A percentile compares a stretch with the other conserved stretches of the same genome.
phyloP scores from a whole-genome alignment of 768 basidiomycete species.

The Tricholoma sp. region DNA sequence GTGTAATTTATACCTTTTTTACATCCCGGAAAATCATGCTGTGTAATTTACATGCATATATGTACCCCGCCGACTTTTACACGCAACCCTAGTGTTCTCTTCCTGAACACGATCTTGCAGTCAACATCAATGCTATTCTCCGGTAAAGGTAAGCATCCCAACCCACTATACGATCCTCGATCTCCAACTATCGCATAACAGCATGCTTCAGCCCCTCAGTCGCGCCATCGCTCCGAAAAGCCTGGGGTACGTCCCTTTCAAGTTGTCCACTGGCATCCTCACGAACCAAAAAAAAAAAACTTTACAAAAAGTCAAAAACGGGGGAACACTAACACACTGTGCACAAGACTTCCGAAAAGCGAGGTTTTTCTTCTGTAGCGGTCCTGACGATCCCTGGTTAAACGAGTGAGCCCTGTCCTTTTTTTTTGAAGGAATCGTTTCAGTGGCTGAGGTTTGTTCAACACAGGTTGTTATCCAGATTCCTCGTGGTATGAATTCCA shows the following conservation, averaged over 20 bases:
- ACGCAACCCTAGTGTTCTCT: too few relatives aligned
- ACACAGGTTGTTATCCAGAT: constrained; percentile 22
- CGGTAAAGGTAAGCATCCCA: too few relatives aligned
- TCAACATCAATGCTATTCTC: too few relatives aligned
- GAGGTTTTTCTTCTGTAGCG: constrained; percentile 33
- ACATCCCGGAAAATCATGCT: too few relatives aligned
- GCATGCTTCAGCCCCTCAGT: constrained; percentile 38
- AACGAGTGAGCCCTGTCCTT: constrained; percentile 22
- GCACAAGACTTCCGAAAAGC: constrained; percentile 28
- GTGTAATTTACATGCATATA: too few relatives aligned
- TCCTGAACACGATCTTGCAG: too few relatives aligned
- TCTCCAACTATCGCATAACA: too few relatives aligned
- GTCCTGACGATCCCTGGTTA: constrained; percentile 30
- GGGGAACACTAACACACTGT: constrained; percentile 30
- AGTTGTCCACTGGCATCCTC: background rate
- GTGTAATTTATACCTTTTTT: too few relatives aligned
- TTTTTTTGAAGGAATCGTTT: too few relatives aligned
- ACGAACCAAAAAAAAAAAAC: background rate
- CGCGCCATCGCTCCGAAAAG: constrained; percentile 17
- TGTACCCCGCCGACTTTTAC: too few relatives aligned
- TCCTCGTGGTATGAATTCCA: constrained; percentile 21
- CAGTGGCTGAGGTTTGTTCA: background rate
- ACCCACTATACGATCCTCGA: too few relatives aligned
- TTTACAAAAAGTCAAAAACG: constrained; percentile 23
- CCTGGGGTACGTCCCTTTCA: constrained; percentile 34